These are phyloP conservation scores for Cajanus cajan DNA, from an alignment of 306 rosid species.

Conservation along the genomic window DNA sequence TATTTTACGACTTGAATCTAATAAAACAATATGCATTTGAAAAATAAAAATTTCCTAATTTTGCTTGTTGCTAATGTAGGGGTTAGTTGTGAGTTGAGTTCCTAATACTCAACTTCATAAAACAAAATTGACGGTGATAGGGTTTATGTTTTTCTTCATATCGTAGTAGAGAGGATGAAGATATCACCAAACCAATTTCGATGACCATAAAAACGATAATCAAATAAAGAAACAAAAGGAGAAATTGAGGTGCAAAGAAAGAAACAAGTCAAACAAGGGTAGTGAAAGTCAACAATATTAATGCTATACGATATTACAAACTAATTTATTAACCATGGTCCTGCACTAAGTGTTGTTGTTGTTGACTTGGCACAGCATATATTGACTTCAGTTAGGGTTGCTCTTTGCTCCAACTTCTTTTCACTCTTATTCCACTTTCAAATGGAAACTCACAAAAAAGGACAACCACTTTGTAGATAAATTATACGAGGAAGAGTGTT, in stretches of 20 bases:
- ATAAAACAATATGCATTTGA: too few species aligned
- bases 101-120: too few species aligned
- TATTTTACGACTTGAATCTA: too few species aligned
- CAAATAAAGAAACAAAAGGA: background rate
- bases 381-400: background rate
- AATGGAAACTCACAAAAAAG: background rate
- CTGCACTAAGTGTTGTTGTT: background rate
- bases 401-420: background rate
- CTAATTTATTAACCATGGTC: background rate
- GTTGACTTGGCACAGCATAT: background rate
- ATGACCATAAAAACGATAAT: background rate
- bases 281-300: background rate
- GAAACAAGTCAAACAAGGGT: constrained; percentile 1
- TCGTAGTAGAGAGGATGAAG: background rate
- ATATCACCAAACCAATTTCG: background rate
- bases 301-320: background rate
- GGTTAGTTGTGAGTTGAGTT: too few species aligned
- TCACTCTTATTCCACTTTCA: background rate
- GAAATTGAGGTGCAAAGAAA: background rate
- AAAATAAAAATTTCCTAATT: too few species aligned
- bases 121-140: too few species aligned
- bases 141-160: too few species aligned
- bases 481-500: background rate
- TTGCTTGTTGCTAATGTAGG: too few species aligned
- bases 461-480: background rate